A percentile compares a stretch with the other conserved stretches of the same genome.
Conservation (phyloP, 768 basidiomycete genomes). For the Termitomyces bulborhizus region DNA sequence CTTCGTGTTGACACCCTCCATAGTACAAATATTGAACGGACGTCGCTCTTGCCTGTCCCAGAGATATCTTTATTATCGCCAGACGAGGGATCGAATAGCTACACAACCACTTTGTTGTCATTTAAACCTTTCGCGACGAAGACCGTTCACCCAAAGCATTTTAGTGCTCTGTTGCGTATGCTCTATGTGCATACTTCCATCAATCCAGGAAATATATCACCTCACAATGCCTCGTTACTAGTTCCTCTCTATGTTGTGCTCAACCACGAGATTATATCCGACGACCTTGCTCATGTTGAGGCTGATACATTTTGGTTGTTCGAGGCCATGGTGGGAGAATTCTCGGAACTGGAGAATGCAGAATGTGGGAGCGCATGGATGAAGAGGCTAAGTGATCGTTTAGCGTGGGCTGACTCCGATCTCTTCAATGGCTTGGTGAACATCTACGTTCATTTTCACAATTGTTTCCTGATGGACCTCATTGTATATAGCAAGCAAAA, state of each 20-base stretch:
- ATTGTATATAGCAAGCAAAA: constrained; percentile 40
- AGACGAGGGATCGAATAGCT: constrained; percentile 19
- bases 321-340: constrained; percentile 66
- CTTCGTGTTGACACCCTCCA: constrained; percentile 42
- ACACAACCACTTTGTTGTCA: constrained; percentile 42
- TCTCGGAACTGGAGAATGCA: constrained; percentile 68
- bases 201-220: constrained; percentile 67
- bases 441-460: constrained; percentile 1
- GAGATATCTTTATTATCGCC: constrained; percentile 33
- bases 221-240: constrained; percentile 62
- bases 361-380: constrained; percentile 60
- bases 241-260: constrained; percentile 64
- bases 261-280: constrained; percentile 51
- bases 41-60: constrained; percentile 27
- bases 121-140: constrained; percentile 39
- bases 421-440: constrained; percentile 55
- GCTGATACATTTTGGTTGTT: constrained; percentile 84
- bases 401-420: constrained; percentile 60
- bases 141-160: constrained; percentile 51
- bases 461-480: background rate
- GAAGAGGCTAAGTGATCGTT: constrained; percentile 50
- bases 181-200: constrained; percentile 66
- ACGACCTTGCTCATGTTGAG: constrained; percentile 61
- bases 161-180: constrained; percentile 59
- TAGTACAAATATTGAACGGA: constrained; percentile 24